Evolutionary conservation across 495 filamentous ascomycete species (phyloP), one percentile per base, ranked within the genome.

Genomic region (Clavariopsis aquatica): DNA sequence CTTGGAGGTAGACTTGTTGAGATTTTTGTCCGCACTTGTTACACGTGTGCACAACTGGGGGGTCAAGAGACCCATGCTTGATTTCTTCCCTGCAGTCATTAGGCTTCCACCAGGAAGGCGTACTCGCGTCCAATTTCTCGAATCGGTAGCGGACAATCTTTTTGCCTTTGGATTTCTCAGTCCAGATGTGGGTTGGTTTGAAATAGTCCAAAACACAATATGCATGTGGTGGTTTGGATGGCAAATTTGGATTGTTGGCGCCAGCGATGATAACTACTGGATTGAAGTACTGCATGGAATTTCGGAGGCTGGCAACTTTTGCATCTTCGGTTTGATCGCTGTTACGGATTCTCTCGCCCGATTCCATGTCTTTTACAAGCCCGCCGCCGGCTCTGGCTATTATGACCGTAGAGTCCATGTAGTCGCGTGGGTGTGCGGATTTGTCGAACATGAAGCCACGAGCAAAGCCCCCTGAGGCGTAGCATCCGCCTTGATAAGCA

Each of bases 181-280:
- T 77, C 92, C 92, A 96, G 1, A 92, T 75, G 34, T 89, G 76
- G 0, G 87, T 89, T 19, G 91, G 75, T 28, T 86, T 83, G 70
- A 93, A 95, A 69, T 79, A 87, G n/a, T 75, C 89, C 49, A 93
- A 80, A 0, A 94, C 85, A 52, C 83, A 85, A 66, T 88, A 95
- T 0, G 80, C 78, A 69, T 90, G 80, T 0, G 85, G 84, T 3
- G 89, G 73, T 20, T 78, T 74, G 8, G 81, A 79, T 0, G 80
- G 78, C n/a, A 83, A 79, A 1, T 80, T 69, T 0, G 68, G 73
- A 63, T 89, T 85, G 4, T 75, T 70, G 31, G 80, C 69, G 0
- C 86, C 89, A 84, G 64, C 24, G 49, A 71, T 67, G 23, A 71
- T 62, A n/a, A 74, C 69, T 2, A 77, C 64, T 1, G 75, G 74